Percentiles rank a stretch among this genome's conserved stretches.
Evolutionary conservation across 139 green algal genomes (phyloP).

Genomic region (Chlorella sorokiniana): DNA sequence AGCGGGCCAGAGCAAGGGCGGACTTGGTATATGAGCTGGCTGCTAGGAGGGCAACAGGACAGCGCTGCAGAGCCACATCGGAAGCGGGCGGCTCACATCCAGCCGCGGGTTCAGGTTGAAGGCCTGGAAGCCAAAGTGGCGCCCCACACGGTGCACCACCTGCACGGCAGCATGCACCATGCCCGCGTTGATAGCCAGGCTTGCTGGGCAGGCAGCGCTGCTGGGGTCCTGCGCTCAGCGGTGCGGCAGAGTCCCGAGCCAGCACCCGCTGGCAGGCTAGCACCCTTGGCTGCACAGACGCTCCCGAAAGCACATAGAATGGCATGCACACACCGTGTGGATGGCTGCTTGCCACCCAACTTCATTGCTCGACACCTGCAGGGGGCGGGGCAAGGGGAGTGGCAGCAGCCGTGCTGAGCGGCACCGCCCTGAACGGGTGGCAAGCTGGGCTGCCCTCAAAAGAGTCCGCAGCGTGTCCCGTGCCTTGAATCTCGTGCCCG

Average conservation of each 20-base stretch:
- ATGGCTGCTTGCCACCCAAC: conserved; percentile 48
- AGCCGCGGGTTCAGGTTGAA: conserved; percentile 70
- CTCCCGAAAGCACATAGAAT: neutral
- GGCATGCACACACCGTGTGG: conserved; percentile 34
- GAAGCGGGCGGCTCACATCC: neutral
- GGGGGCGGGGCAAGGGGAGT: too few relatives aligned
- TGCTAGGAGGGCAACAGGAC: neutral
- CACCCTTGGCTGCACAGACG: neutral
- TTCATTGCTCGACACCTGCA: conserved; percentile 40
- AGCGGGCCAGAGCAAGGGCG: neutral
- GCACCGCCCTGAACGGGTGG: too few relatives aligned
- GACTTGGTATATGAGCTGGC: neutral
- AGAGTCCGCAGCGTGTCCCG: too few relatives aligned
- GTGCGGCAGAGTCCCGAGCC: neutral
- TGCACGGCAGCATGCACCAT: conserved; percentile 13
- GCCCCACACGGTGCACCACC: conserved; percentile 63
- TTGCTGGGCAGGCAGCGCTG: neutral
- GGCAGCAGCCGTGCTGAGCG: neutral
- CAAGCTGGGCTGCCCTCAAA: too few relatives aligned
- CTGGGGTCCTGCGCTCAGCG: neutral
- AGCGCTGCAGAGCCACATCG: neutral
- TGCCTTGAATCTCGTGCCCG: too few relatives aligned
- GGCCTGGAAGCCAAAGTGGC: conserved; percentile 79
- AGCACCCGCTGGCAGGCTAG: neutral
- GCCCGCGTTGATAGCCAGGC: too few relatives aligned